Conservation (phyloP, 2,329 filamentous ascomycete genomes). For the Lachnellula hyalina region DNA sequence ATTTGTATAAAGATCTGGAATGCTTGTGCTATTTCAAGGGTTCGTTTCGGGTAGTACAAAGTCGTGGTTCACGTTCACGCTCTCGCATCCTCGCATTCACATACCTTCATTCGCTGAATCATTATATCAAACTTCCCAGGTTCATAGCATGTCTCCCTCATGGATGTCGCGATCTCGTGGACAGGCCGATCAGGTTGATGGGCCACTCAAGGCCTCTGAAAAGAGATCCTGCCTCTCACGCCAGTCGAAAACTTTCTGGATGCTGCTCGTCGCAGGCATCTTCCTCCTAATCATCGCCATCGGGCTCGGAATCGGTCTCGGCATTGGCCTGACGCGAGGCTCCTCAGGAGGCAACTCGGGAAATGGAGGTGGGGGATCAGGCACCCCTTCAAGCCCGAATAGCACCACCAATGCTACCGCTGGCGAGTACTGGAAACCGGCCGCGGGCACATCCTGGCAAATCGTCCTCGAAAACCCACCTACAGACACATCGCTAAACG, state of each 20-base stretch:
- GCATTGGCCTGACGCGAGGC: slow-evolving; percentile 42
- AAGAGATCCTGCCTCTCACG: neutral
- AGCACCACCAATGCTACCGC: slow-evolving; percentile 1
- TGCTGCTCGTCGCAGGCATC: neutral
- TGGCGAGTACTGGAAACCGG: slow-evolving; percentile 10
- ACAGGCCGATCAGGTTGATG: neutral
- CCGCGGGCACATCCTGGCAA: slow-evolving; percentile 3
- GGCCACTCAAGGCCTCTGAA: neutral
- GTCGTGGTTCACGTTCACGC: no score
- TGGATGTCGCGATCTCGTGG: neutral
- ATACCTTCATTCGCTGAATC: neutral
- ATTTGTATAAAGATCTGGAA: no score
- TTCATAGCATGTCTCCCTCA: neutral
- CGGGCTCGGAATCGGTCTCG: slow-evolving; percentile 42
- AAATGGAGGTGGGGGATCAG: neutral
- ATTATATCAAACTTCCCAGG: neutral
- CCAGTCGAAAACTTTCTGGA: slow-evolving; percentile 2
- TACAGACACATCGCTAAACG: slow-evolving; percentile 19
- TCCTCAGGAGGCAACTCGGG: neutral
- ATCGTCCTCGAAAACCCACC: neutral
- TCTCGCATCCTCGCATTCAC: neutral
- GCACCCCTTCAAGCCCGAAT: neutral
- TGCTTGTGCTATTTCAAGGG: no score
- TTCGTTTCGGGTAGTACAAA: no score
- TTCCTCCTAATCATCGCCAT: neutral